Evolutionary conservation across 768 basidiomycete species (phyloP).

Genomic region (Naematelia encephala): DNA sequence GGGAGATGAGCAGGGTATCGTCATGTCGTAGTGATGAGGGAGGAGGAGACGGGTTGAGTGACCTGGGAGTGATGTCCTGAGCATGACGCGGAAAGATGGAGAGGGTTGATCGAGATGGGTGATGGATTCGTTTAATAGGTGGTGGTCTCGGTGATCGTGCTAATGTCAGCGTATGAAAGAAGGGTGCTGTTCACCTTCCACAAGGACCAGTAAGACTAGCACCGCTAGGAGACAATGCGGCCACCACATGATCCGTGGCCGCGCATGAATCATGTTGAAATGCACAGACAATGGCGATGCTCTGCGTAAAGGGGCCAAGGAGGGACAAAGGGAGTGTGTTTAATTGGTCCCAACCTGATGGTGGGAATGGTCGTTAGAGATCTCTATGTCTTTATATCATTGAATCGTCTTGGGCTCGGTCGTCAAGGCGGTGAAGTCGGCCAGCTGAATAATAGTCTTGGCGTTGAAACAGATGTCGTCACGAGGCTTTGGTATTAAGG

Average conservation of each 20-base stretch:
- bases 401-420: not conserved
- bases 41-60: conserved; percentile 30
- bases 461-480: not conserved
- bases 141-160: conserved; percentile 42
- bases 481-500: not conserved
- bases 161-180: conserved; percentile 3
- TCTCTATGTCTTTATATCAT: too few species aligned
- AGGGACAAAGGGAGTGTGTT: too few species aligned
- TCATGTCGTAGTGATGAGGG: conserved; percentile 61
- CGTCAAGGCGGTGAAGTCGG: not conserved
- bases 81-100: conserved; percentile 61
- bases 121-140: conserved; percentile 36
- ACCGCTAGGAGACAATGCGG: not conserved
- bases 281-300: not conserved
- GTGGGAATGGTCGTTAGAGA: not conserved
- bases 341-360: not conserved
- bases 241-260: conserved; percentile 1
- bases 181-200: not conserved
- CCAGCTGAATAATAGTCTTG: not conserved
- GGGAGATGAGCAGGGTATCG: conserved; percentile 67
- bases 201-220: not conserved
- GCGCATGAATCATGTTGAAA: not conserved
- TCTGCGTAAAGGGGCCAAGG: not conserved
- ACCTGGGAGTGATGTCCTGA: conserved; percentile 47
- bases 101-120: conserved; percentile 58